phyloP scores from a whole-genome alignment of 306 rosid genomes.

The Rosa multiflora region DNA sequence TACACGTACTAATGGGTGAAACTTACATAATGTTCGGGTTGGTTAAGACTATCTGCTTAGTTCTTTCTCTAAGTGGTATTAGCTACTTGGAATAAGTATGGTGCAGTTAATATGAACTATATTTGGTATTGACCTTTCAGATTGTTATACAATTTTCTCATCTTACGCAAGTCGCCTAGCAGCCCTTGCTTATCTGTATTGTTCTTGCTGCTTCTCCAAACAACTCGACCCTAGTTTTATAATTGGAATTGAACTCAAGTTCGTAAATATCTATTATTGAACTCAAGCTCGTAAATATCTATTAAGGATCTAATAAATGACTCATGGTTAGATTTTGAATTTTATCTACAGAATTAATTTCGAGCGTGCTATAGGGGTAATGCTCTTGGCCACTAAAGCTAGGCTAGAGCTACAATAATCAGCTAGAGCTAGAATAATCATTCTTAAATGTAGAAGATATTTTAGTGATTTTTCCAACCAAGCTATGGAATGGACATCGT shows the following conservation, averaged over 20 bases:
- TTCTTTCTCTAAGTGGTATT: background rate
- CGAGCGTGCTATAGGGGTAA: background rate
- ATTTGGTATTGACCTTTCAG: background rate
- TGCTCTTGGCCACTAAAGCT: background rate
- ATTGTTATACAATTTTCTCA: background rate
- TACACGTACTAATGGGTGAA: constrained; percentile 17
- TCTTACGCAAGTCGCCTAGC: background rate
- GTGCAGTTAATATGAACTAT: background rate
- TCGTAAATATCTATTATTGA: background rate
- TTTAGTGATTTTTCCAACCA: background rate
- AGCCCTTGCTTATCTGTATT: constrained; percentile 3
- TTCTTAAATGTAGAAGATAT: background rate
- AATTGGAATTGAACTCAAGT: background rate
- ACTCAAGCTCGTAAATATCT: background rate
- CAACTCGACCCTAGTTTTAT: background rate
- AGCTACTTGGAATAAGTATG: background rate
- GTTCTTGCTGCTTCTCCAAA: background rate
- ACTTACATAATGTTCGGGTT: constrained; percentile 22
- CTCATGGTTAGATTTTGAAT: background rate
- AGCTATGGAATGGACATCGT: background rate
- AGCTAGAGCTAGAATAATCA: background rate
- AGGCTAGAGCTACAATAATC: background rate
- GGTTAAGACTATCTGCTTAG: background rate
- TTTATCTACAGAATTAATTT: background rate
- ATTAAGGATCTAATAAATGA: background rate